These are phyloP conservation scores for Alternaria alternata DNA, from an alignment of 2,329 filamentous ascomycete genomes.

Conservation along the genomic window DNA sequence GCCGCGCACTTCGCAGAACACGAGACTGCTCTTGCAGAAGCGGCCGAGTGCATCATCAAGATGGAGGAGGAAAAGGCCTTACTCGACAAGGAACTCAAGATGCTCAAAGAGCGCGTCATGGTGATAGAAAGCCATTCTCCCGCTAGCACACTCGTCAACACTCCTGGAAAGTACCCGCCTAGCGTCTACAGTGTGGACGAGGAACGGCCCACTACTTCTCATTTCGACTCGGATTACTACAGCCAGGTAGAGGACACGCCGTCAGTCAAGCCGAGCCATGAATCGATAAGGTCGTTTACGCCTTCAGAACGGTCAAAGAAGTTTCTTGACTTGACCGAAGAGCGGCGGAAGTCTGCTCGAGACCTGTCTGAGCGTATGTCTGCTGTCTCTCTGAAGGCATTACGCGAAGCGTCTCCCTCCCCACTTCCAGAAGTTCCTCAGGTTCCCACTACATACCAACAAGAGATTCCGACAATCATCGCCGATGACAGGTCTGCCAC, in stretches of 20 bases:
- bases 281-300: constrained; percentile 23
- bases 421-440: constrained; percentile 29
- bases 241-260: constrained; percentile 45
- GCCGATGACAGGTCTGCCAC: constrained; percentile 14
- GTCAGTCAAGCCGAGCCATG: constrained; percentile 29
- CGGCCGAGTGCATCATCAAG: constrained; percentile 42
- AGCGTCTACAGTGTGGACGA: constrained; percentile 46
- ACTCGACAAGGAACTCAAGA: constrained; percentile 33
- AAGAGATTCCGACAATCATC: constrained; percentile 15
- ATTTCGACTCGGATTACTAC: constrained; percentile 50
- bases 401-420: constrained; percentile 18
- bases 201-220: constrained; percentile 46
- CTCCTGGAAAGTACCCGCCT: constrained; percentile 24
- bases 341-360: constrained; percentile 34
- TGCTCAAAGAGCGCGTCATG: constrained; percentile 31
- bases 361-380: constrained; percentile 45
- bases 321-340: constrained; percentile 39
- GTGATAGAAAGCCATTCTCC: constrained; percentile 22
- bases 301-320: constrained; percentile 42
- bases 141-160: constrained; percentile 25
- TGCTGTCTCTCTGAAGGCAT: constrained; percentile 36
- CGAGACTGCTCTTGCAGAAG: constrained; percentile 43
- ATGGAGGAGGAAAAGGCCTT: constrained; percentile 39
- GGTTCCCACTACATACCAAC: constrained; percentile 27
- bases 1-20: constrained; percentile 36